These are phyloP conservation scores for Linnemannia schmuckeri DNA, from an alignment of 192 early-diverging fungal genomes.

Conservation along the genomic window DNA sequence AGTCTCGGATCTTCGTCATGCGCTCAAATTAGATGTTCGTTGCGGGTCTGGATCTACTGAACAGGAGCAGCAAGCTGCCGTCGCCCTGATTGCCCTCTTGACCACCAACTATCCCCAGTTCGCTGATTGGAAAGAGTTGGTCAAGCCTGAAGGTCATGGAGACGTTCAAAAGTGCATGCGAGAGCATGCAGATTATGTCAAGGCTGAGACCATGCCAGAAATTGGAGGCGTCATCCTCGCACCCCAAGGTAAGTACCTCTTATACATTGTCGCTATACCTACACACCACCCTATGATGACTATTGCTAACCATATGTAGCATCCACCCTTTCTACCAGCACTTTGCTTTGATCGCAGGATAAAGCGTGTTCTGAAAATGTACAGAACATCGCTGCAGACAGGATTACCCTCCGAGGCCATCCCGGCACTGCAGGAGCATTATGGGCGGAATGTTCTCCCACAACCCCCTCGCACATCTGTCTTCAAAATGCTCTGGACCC, in stretches of 20 bases:
- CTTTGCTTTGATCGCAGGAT: constrained; percentile 96
- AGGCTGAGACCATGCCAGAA: constrained; percentile 63
- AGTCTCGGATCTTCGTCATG: constrained; percentile 83
- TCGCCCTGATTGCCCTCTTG: constrained; percentile 84
- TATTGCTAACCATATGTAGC: neutral
- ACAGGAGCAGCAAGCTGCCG: constrained; percentile 81
- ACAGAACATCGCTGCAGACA: constrained; percentile 71
- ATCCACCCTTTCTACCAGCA: constrained; percentile 35
- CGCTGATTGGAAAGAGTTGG: constrained; percentile 91
- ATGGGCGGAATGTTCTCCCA: constrained; percentile 90
- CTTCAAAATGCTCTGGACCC: constrained; percentile 84
- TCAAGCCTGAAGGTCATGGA: constrained; percentile 83
- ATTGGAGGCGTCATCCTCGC: constrained; percentile 64
- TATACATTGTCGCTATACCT: neutral
- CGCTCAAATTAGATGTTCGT: constrained; percentile 82
- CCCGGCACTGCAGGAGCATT: constrained; percentile 75
- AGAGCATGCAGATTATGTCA: constrained; percentile 65
- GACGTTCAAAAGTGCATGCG: constrained; percentile 80
- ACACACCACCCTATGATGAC: too few species aligned
- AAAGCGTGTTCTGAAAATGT: constrained; percentile 90
- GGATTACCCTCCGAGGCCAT: constrained; percentile 77
- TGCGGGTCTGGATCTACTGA: constrained; percentile 73
- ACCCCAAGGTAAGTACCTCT: constrained; percentile 64
- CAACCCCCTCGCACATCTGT: constrained; percentile 75
- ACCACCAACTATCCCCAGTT: constrained; percentile 84